Conservation (phyloP, 2,329 filamentous ascomycete species). For the Sporothrix mexicana region DNA sequence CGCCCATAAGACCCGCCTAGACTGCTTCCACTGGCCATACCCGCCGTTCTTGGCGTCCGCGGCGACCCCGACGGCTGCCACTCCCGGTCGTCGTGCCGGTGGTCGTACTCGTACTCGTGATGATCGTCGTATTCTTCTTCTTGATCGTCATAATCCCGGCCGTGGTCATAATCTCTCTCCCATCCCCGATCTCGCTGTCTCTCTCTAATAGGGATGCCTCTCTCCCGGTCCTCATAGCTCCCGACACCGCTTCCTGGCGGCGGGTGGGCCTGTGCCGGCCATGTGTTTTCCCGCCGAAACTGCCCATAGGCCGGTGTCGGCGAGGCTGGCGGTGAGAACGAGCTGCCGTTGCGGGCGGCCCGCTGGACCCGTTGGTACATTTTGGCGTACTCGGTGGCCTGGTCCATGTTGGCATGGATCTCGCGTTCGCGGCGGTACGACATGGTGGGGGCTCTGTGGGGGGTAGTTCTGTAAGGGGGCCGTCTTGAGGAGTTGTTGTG, state of each 20-base stretch:
- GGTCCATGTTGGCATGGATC: conserved; percentile 22
- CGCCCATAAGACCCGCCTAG: conserved; percentile 26
- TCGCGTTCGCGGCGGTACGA: conserved; percentile 33
- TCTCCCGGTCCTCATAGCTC: conserved; percentile 35
- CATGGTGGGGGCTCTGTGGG: conserved; percentile 9
- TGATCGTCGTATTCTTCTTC: conserved; percentile 25
- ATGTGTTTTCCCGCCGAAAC: conserved; percentile 31
- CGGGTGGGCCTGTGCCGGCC: conserved; percentile 20
- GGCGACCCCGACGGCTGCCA: conserved; percentile 34
- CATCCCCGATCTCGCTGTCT: background rate
- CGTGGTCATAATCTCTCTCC: conserved; percentile 8
- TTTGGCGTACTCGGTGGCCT: conserved; percentile 32
- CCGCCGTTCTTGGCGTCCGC: conserved; percentile 33
- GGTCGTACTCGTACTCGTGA: conserved; percentile 24
- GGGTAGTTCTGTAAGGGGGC: background rate
- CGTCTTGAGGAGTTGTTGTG: background rate
- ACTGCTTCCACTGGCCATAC: conserved; percentile 26
- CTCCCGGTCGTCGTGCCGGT: conserved; percentile 19
- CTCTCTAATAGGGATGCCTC: conserved; percentile 29
- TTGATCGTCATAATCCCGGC: background rate
- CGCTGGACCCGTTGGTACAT: conserved; percentile 34
- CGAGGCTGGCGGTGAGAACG: conserved; percentile 34
- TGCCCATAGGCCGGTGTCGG: conserved; percentile 32
- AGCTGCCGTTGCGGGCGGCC: conserved; percentile 30
- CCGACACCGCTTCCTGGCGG: conserved; percentile 16